Base-by-base conservation (phyloP, 495 filamentous ascomycete species). In the Hypoxylon crocopeplum region DNA sequence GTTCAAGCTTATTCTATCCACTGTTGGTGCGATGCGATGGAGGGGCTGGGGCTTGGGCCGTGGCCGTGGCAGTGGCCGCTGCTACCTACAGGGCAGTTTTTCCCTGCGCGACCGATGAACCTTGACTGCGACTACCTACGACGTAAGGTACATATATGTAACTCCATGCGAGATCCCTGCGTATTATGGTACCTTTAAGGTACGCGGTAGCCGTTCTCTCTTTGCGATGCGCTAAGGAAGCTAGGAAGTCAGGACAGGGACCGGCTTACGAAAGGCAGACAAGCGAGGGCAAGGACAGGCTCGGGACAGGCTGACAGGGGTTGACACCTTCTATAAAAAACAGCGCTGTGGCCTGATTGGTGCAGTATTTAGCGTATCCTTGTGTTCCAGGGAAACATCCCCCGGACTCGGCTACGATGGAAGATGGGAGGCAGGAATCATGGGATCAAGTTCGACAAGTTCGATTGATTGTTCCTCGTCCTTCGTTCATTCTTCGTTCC, bases 351-450 rank as follows among this genome's bases (percentile, higher is more conserved):
- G 13, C 33, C n/a, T 58, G 32, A 63, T 63, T 63, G 59, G 53
- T n/a, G 12, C 22, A 25, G 8, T 5, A 12, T 34, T 42, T 56
- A 46, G 47, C 48, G 52, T 52, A 30, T 27, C 37, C 41, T 48
- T 48, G 37, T 52, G 22, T 56, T 62, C 34, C 38, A 59, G 45
- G 38, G 45, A 47, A 49, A 27, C 37, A 22, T 16, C 16, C n/a
- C 25, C 52, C 46, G 29, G 59, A 64, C 33, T 59, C 42, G 48
- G 54, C n/a, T 58, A 40, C 49, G 29, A 48, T 8, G 19, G 42
- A n/a, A 25, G 39, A 42, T 40, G 50, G 49, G 33, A 55, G 38
- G 39, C 50, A 51, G 53, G 48, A 52, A 57, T 62, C 59, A 62
- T 62, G 59, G 47, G 59, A 62, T 62, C 59, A 62, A 53, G 11